phyloP scores from a whole-genome alignment of 257 asterid genomes.

The Solanum lignicaule region DNA sequence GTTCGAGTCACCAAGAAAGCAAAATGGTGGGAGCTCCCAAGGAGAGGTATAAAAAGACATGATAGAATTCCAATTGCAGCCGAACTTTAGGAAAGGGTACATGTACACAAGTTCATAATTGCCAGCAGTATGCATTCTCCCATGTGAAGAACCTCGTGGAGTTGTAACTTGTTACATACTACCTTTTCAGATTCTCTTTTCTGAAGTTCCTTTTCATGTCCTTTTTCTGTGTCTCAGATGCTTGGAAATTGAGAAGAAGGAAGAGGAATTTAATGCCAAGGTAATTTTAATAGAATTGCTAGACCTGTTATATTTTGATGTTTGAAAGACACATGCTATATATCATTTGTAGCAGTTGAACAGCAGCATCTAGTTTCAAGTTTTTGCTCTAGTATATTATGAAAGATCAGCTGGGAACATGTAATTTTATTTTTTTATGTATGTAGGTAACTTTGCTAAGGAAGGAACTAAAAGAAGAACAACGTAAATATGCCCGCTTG shows the following conservation, averaged over 20 bases:
- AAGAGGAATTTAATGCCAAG: constrained; percentile 50
- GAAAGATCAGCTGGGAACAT: neutral
- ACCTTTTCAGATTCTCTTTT: neutral
- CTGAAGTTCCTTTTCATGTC: neutral
- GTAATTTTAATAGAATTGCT: constrained; percentile 18
- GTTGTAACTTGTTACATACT: neutral
- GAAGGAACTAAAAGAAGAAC: constrained; percentile 26
- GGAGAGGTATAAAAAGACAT: neutral
- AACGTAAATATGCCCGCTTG: constrained; percentile 32
- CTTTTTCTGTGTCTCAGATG: constrained; percentile 36
- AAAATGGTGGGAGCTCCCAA: neutral
- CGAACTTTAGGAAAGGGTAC: neutral
- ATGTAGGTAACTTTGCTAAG: constrained; percentile 29
- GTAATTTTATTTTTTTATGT: neutral
- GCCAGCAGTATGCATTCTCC: neutral
- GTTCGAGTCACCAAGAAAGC: neutral
- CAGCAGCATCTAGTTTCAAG: neutral
- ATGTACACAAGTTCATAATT: neutral
- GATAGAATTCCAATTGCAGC: neutral
- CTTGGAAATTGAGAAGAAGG: constrained; percentile 41
- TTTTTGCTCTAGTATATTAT: neutral
- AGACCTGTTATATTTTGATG: neutral
- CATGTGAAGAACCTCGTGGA: neutral
- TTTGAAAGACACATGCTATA: neutral
- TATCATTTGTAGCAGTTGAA: neutral